phyloP scores from a whole-genome alignment of 208 protist species.

The Trypanosomatidae sp. region DNA sequence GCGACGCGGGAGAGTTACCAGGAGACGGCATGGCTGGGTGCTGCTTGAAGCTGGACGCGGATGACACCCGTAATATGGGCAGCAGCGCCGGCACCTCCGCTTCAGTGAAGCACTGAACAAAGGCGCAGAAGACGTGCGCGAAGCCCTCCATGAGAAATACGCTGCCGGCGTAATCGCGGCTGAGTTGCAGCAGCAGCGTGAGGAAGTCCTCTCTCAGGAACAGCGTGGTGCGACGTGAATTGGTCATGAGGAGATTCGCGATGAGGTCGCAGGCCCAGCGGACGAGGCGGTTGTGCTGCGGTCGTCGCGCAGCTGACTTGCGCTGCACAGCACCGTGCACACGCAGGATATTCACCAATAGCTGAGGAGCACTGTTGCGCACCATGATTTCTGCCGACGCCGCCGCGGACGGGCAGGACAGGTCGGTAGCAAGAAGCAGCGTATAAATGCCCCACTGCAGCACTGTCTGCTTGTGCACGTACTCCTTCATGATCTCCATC shows the following conservation, averaged over 20 bases:
- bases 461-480: conserved; percentile 53
- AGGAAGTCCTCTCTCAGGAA: conserved; percentile 50
- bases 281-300: conserved; percentile 33
- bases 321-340: conserved; percentile 36
- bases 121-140: conserved; percentile 24
- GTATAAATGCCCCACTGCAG: conserved; percentile 80
- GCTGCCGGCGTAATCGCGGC: conserved; percentile 34
- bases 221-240: conserved; percentile 29
- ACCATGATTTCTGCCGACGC: conserved; percentile 44
- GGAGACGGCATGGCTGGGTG: no score
- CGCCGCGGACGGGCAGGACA: conserved; percentile 24
- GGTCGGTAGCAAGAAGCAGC: conserved; percentile 50
- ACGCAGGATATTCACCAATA: conserved; percentile 54
- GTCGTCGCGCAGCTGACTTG: conserved; percentile 7
- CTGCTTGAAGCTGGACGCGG: background rate
- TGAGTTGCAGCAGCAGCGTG: conserved; percentile 35
- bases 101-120: conserved; percentile 26
- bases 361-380: conserved; percentile 45
- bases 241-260: conserved; percentile 34
- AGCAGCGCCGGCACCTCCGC: background rate
- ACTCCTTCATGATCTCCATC: conserved; percentile 83
- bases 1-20: background rate
- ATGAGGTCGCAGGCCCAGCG: conserved; percentile 45
- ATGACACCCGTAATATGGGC: background rate
- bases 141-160: conserved; percentile 20